Conservation (phyloP, 1,139 yeast species). For the Hemisphaericaspora lyxosophila region DNA sequence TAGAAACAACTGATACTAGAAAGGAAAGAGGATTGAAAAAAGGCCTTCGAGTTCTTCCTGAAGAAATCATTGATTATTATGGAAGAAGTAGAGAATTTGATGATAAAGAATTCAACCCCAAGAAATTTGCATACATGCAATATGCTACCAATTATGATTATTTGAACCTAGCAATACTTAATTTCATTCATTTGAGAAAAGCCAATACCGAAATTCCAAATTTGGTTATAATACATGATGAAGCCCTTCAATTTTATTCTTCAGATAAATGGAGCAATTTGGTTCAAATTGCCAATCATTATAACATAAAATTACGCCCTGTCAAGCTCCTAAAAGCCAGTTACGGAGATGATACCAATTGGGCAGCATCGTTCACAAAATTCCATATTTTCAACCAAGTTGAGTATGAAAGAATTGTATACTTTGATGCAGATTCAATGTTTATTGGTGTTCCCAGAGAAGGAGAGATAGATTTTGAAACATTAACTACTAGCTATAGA, state of each 20-base stretch:
- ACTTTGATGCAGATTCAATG: conserved; percentile 47
- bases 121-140: conserved; percentile 32
- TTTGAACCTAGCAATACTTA: conserved; percentile 33
- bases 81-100: conserved; percentile 10
- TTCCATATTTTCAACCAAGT: conserved; percentile 50
- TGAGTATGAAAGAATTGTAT: conserved; percentile 41
- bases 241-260: conserved; percentile 17
- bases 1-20: conserved; percentile 14
- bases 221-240: conserved; percentile 28
- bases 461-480: conserved; percentile 12
- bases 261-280: conserved; percentile 16
- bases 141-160: conserved; percentile 38
- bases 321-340: conserved; percentile 18
- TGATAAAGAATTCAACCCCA: conserved; percentile 9
- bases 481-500: conserved; percentile 12
- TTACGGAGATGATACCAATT: conserved; percentile 26
- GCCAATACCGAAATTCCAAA: conserved; percentile 23
- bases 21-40: conserved; percentile 16
- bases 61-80: conserved; percentile 20
- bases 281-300: conserved; percentile 14
- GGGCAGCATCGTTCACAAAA: conserved; percentile 58
- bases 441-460: conserved; percentile 17
- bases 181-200: conserved; percentile 25
- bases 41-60: conserved; percentile 25
- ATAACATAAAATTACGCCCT: conserved; percentile 23